Evolutionary conservation across 2,329 filamentous ascomycete genomes (phyloP), one percentile per base, ranked within the genome.

Genomic region (Sporothrix pallida): DNA sequence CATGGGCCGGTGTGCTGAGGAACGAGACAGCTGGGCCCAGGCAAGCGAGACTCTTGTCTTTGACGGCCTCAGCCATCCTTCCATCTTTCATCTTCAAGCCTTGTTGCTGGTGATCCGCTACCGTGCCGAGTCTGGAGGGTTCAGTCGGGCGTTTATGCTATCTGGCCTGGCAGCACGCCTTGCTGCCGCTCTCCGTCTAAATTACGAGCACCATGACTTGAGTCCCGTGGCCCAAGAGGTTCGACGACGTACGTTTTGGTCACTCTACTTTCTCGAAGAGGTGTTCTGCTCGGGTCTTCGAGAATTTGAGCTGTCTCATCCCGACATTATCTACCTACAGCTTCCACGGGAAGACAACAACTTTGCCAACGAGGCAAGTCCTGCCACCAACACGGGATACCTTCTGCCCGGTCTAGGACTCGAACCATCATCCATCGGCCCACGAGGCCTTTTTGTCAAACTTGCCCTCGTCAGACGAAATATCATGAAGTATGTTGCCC

Each of bases 201-300:
- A 71, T 12, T 71, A 71, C 9, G 70, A 71, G 26, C 70, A 71
- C 17, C 70, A 60, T 7, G 70, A 71, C 9, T 44, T 71, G 4
- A 37, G 56, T 4, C 42, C 63, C 7, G 65, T 73, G 3, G 71
- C 63, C 12, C 62, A 69, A n/a, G 71, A 73, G 52, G 65, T 73
- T 15, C 62, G 71, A 1, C 62, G 71, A 2, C 71, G 71, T 8
- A 60, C 65, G 15, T 73, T 73, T n/a, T 73, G 71, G 71, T 73
- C 71, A 2, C 37, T 73, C 12, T 73, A 73, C 17, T 73, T 68
- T 42, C 42, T 73, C 10, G 71, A 73, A 42, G 70, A 71, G 15
- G 70, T 71, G 9, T 71, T 71, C 26, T 63, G 70, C 44, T 71
- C 42, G 8, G 70, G 56, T 7, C 54, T 71, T 7, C 70, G 70